These are phyloP conservation scores for Populus alba DNA, from an alignment of 345 rosid genomes.

Conservation along the genomic window DNA sequence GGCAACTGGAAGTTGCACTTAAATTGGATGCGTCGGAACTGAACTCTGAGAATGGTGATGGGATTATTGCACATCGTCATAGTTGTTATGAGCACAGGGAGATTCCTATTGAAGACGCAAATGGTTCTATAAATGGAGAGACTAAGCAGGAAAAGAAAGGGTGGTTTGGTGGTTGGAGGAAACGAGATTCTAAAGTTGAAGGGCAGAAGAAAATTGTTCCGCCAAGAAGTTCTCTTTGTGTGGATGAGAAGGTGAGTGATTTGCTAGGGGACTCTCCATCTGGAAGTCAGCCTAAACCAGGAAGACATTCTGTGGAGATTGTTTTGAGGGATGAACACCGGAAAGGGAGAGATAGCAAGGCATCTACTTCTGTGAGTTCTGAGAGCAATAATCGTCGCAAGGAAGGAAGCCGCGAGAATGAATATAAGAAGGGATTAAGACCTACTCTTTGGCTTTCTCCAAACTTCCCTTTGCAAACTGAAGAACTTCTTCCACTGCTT, in stretches of 20 bases:
- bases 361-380: constrained; percentile 45
- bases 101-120: constrained; percentile 60
- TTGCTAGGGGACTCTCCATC: constrained; percentile 68
- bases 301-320: constrained; percentile 81
- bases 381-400: constrained; percentile 48
- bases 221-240: constrained; percentile 79
- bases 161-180: constrained; percentile 98
- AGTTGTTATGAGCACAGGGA: constrained; percentile 82
- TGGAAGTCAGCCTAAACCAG: constrained; percentile 59
- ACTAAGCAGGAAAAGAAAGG: constrained; percentile 80
- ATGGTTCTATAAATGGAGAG: constrained; percentile 46
- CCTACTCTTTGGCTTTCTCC: constrained; percentile 95
- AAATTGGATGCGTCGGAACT: constrained; percentile 70
- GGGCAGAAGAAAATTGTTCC: constrained; percentile 56
- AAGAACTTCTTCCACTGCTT: constrained; percentile 91
- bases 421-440: constrained; percentile 88
- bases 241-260: constrained; percentile 81
- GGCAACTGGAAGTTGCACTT: constrained; percentile 83
- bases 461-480: constrained; percentile 79
- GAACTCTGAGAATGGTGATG: constrained; percentile 49
- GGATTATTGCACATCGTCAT: constrained; percentile 51
- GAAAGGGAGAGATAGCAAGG: constrained; percentile 56
- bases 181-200: constrained; percentile 62
- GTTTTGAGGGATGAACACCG: constrained; percentile 53
- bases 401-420: constrained; percentile 72